Base-by-base conservation (phyloP, 2,329 filamentous ascomycete genomes). In the Colletotrichum sp. region DNA sequence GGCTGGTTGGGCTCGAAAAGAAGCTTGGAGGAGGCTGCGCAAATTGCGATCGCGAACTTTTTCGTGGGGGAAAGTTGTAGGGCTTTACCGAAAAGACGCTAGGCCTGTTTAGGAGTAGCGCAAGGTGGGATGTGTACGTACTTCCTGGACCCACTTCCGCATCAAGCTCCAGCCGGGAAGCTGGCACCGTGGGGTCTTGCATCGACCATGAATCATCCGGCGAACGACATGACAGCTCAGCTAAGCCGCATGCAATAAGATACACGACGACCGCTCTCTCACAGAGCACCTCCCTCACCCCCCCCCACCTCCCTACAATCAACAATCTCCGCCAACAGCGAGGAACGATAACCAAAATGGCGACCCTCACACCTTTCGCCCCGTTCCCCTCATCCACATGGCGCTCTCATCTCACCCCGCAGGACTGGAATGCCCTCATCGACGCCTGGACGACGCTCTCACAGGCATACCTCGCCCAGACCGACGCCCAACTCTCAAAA, bases 351-450 rank as follows among this genome's bases (percentile, higher is more conserved):
- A 86, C 32, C 28, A 55, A 25, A 55, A 80, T 84, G 52, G 77
- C 82, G 80, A 82, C 86, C 70, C 86, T 96, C 65, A 95, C 95
- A 57, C 90, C 93, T 39, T 89, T 98, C 84, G 95, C 94, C 73
- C 91, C 94, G 25, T 96, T 97, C 80, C 96, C 96, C 22, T 90
- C 93, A 77, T 86, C 90, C 39, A 86, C 88, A 71, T 92, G 95
- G 86, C 92, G 92, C 81, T 90, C 90, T 78, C 90, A 90, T 79
- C 90, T 98, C 75, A 87, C 89, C 52, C 85, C 92, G 5, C 85
- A 89, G 67, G 95, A 98, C 84, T 98, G 96, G 96, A 89, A 93
- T 78, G 88, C 91, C 36, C 95, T 94, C 82, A 86, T 98, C 63
- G 91, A 94, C 77, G 93, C 95, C 44, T 98, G 95, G 95, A 86